phyloP scores from a whole-genome alignment of 164 flowering plant species.

The Brasenia schreberi region DNA sequence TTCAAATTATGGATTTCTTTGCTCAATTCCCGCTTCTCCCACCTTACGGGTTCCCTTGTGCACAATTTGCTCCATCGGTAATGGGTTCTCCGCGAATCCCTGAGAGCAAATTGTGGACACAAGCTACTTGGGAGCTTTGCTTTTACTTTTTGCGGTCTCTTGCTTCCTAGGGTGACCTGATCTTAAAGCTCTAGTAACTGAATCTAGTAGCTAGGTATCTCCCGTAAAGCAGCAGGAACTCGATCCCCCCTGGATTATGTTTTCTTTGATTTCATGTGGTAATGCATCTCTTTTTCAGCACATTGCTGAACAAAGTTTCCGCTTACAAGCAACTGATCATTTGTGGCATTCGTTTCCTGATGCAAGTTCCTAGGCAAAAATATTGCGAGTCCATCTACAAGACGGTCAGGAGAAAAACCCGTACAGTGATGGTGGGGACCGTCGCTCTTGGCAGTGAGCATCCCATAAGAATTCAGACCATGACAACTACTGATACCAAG shows the following conservation, averaged over 20 bases:
- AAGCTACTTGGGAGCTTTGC: too few species aligned
- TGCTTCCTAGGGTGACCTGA: background rate
- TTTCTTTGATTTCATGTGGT: background rate
- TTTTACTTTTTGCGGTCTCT: too few species aligned
- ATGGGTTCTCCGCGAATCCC: background rate
- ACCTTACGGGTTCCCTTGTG: background rate
- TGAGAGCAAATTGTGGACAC: too few species aligned
- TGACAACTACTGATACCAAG: slow-evolving; percentile 95
- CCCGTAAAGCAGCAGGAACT: background rate
- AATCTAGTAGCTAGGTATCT: background rate
- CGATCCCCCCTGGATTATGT: background rate
- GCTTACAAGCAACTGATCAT: background rate
- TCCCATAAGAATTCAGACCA: slow-evolving; percentile 91
- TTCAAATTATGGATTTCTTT: background rate
- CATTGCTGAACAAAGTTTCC: background rate
- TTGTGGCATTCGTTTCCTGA: background rate
- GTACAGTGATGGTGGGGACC: slow-evolving; percentile 91
- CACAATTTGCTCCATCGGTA: background rate
- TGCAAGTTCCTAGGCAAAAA: slow-evolving; percentile 86
- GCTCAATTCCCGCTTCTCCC: background rate
- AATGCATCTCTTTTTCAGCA: background rate
- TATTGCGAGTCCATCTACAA: slow-evolving; percentile 81
- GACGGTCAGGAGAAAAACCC: slow-evolving; percentile 85
- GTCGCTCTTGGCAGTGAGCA: slow-evolving; percentile 97
- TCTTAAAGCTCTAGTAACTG: background rate